A percentile compares a stretch with the other conserved stretches of the same genome.
Evolutionary conservation across 768 basidiomycete genomes (phyloP).

Genomic region (Hemileccinum rubropunctum): DNA sequence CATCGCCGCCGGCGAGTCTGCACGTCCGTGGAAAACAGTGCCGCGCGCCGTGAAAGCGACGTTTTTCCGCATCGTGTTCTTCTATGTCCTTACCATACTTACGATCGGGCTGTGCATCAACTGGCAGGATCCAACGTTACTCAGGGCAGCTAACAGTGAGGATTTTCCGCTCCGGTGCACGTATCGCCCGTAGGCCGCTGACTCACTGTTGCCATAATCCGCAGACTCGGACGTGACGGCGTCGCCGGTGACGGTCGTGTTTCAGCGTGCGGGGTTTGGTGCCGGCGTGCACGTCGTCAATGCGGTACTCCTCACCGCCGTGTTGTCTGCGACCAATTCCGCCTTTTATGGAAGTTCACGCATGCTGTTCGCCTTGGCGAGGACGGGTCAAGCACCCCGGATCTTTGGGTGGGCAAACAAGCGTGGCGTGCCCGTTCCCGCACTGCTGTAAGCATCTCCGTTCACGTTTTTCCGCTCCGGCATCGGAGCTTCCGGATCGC

Average conservation of each 20-base stretch:
- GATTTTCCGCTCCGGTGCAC: too few relatives aligned
- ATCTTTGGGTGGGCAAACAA: slow-evolving; percentile 64
- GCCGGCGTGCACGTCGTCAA: slow-evolving; percentile 63
- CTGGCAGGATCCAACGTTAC: slow-evolving; percentile 51
- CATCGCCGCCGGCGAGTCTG: slow-evolving; percentile 69
- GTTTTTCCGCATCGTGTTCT: slow-evolving; percentile 62
- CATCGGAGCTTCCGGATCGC: too few relatives aligned
- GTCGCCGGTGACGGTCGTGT: slow-evolving; percentile 63
- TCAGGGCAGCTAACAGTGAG: slow-evolving; percentile 44
- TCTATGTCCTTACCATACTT: slow-evolving; percentile 62
- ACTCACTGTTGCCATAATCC: background rate
- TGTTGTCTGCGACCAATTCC: slow-evolving; percentile 61
- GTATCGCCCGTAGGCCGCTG: background rate
- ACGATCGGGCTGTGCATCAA: slow-evolving; percentile 68
- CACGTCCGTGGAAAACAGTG: slow-evolving; percentile 58
- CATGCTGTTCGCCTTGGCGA: slow-evolving; percentile 59
- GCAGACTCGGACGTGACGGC: slow-evolving; percentile 50
- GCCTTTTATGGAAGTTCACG: slow-evolving; percentile 67
- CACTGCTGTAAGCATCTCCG: slow-evolving; percentile 45
- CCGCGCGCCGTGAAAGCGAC: slow-evolving; percentile 66
- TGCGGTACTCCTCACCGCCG: slow-evolving; percentile 63
- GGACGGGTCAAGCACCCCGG: slow-evolving; percentile 60
- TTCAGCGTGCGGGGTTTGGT: slow-evolving; percentile 60
- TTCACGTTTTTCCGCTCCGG: slow-evolving; percentile 8
- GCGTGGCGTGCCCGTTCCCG: slow-evolving; percentile 60